These are phyloP conservation scores for Irpex lacteus DNA, from an alignment of 1,284 basidiomycete species.

Conservation along the genomic window DNA sequence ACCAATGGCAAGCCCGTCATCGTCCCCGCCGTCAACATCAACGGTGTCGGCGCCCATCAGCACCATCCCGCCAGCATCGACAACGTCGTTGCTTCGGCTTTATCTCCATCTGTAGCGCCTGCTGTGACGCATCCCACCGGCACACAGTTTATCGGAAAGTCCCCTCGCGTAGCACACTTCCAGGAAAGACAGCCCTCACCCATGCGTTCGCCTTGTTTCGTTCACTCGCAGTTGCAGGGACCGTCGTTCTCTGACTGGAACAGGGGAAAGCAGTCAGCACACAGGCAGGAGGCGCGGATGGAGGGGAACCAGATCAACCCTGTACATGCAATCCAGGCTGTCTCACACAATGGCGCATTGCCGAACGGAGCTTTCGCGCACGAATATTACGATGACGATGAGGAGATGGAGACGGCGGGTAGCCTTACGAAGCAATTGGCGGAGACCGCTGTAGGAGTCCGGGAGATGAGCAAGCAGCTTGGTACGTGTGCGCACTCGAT, in stretches of 20 bases:
- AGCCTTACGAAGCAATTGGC: slow-evolving; percentile 92
- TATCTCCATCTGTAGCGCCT: not conserved
- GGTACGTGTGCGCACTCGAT: slow-evolving; percentile 51
- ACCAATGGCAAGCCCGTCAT: slow-evolving; percentile 22
- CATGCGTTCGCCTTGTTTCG: slow-evolving; percentile 78
- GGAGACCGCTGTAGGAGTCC: slow-evolving; percentile 94
- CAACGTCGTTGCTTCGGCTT: not conserved
- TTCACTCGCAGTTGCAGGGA: slow-evolving; percentile 81
- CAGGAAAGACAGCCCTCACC: slow-evolving; percentile 33
- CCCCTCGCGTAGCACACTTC: slow-evolving; percentile 18
- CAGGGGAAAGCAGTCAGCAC: slow-evolving; percentile 46
- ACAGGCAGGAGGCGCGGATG: slow-evolving; percentile 37
- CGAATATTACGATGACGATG: slow-evolving; percentile 51
- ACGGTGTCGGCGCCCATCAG: slow-evolving; percentile 18
- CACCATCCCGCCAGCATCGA: slow-evolving; percentile 11
- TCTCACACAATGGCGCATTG: slow-evolving; percentile 11
- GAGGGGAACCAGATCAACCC: slow-evolving; percentile 18
- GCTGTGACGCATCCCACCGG: slow-evolving; percentile 3
- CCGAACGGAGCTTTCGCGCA: slow-evolving; percentile 23
- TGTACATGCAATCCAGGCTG: not conserved
- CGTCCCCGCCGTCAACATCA: slow-evolving; percentile 16
- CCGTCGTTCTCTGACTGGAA: slow-evolving; percentile 73
- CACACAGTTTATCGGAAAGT: slow-evolving; percentile 17
- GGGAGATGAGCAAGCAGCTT: slow-evolving; percentile 99
- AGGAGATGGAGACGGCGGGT: slow-evolving; percentile 65